Base-by-base conservation (phyloP, 2,329 filamentous ascomycete species). In the Truncatella angustata region DNA sequence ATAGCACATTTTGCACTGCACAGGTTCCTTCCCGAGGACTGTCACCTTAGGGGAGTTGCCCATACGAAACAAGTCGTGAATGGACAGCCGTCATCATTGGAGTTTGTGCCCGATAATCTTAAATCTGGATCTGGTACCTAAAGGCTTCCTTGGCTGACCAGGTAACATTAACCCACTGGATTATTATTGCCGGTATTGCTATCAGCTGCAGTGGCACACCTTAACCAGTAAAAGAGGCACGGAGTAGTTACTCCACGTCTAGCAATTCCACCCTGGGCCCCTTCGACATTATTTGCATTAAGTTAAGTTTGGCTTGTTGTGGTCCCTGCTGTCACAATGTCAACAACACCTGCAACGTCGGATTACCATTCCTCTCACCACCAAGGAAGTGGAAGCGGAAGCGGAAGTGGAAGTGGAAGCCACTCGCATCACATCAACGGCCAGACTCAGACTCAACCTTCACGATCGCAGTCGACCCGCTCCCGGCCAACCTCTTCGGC, bases 401-500 rank as follows among this genome's bases (percentile, higher is more conserved):
- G n/a, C n/a, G n/a, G n/a, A n/a, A n/a, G n/a, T n/a, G n/a, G n/a
- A n/a, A n/a, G n/a, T n/a, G n/a, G n/a, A 56, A 64, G 51, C 62
- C 64, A 57, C 51, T 65, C 50, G 56, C 66, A 56, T 58, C 62
- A 53, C 56, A 34, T 28, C 14, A 57, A 59, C 64, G 62, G 52
- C 36, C 47, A 50, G 18, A n/a, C n/a, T n/a, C n/a, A n/a, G n/a
- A n/a, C n/a, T n/a, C n/a, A n/a, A n/a, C 63, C 68, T 34, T 61
- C 66, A 42, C 62, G 70, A 56, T 63, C 68, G 40, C 69, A 71
- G 30, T 72, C 70, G 26, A 66, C 69, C 36, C 69, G 70, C 52
- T 67, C 69, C 52, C 66, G 68, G 49, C 65, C 66, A 58, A 61
- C 63, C 50, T 50, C 53, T 35, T 53, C 53, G 37, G 53, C 57